Evolutionary conservation across 2,329 filamentous ascomycete species (phyloP).

Genomic region (Epichloe hybrida): DNA sequence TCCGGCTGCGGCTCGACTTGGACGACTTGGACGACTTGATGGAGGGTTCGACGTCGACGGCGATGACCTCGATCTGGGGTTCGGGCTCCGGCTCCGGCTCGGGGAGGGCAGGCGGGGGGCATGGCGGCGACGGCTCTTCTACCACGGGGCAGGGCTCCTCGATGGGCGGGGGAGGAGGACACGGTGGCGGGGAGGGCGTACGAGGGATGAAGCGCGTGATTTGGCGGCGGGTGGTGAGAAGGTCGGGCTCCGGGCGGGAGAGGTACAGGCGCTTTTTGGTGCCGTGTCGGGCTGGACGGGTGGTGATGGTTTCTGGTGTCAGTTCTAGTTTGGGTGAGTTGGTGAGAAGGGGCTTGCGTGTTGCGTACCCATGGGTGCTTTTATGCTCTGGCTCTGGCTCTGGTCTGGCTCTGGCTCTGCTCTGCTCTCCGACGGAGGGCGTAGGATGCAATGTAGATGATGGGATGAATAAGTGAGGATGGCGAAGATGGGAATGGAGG

Average conservation of each 20-base stretch:
- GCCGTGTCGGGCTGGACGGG: slow-evolving; percentile 6
- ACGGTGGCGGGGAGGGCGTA: slow-evolving; percentile 17
- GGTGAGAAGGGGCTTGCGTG: not conserved
- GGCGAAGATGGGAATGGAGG: too few species aligned
- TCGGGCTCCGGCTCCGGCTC: slow-evolving; percentile 11
- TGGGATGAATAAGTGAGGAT: too few species aligned
- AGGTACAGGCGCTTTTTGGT: slow-evolving; percentile 31
- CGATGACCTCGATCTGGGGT: slow-evolving; percentile 24
- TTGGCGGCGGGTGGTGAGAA: slow-evolving; percentile 21
- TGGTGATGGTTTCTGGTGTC: not conserved
- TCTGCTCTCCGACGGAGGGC: too few species aligned
- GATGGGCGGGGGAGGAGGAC: slow-evolving; percentile 8
- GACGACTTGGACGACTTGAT: slow-evolving; percentile 11
- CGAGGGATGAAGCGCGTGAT: slow-evolving; percentile 27
- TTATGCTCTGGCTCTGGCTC: too few species aligned
- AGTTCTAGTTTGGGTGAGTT: not conserved
- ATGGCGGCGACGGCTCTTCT: slow-evolving; percentile 3
- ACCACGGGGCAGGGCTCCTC: slow-evolving; percentile 5
- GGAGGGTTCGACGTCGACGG: slow-evolving; percentile 22
- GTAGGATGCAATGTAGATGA: too few species aligned
- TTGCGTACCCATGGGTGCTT: not conserved
- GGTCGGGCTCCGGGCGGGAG: slow-evolving; percentile 25
- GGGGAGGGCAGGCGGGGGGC: slow-evolving; percentile 7
- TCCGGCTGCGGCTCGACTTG: slow-evolving; percentile 15
- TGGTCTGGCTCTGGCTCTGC: too few species aligned